Base-by-base conservation (phyloP, 345 rosid genomes). In the Pseudoturritis turrita region DNA sequence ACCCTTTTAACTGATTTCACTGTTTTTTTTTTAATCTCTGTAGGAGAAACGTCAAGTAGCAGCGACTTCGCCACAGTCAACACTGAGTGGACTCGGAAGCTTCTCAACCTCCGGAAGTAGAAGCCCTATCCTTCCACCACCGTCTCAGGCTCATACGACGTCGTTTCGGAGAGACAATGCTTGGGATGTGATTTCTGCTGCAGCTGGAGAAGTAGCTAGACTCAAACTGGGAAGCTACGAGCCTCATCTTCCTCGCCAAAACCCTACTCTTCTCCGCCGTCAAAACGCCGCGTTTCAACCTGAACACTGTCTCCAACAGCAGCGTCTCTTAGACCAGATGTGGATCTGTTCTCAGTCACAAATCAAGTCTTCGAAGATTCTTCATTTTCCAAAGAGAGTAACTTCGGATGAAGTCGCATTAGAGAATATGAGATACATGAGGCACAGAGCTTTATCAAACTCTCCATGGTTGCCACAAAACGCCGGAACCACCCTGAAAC, bases 1-100 rank as follows among this genome's bases (percentile, higher is more conserved):
- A 2, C 62, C 37, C 7, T 25, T 36, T 25, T n/a, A 8, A 31
- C 44, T 29, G 2, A 6, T 3, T 60, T n/a, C 0, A 3, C 17
- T 0, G 0, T n/a, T n/a, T 28, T 17, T 19, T 7, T 18, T 5
- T 1, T 19, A 3, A n/a, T n/a, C 17, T 25, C 6, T 40, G 6
- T 3, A 73, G 75, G 57, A 76, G 83, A 72, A 70, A 62, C 82
- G 73, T 37, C 45, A 80, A 71, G 71, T 15, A 13, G 46, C 79
- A 35, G 74, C 88, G 13, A 86, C 86, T 23, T 89, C 98, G 1
- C 97, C 98, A 0, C 91, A 89, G 77, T 93, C 98, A 28, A 91
- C 95, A 26, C 88, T 90, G 52, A 85, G 84, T 72, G 87, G 85
- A 76, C 68, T 84, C 72, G 83, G 85, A 11, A 74, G 87, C 76